These are phyloP conservation scores for Penicillium pancosmium DNA, from an alignment of 495 filamentous ascomycete species.

Conservation along the genomic window DNA sequence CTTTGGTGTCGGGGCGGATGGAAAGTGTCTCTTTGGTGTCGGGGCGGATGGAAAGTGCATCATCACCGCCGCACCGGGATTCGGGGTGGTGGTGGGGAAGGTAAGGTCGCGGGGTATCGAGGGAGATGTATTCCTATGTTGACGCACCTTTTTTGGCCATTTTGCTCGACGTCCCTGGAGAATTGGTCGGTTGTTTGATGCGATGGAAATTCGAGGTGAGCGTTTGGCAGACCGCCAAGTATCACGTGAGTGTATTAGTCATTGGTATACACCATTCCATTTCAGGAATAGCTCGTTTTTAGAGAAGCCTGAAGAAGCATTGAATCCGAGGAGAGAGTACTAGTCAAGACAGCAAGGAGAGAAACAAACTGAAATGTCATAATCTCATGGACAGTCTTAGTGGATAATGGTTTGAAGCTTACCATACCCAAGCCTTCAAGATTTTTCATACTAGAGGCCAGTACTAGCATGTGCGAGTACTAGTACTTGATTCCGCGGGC, in stretches of 20 bases:
- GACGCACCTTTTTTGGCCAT: conserved; percentile 39
- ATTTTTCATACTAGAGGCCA: no score
- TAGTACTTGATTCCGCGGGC: background rate
- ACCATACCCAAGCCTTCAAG: no score
- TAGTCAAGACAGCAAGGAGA: no score
- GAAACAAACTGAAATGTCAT: no score
- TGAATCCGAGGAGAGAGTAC: no score
- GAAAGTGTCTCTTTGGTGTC: background rate
- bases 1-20: background rate
- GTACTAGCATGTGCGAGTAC: no score
- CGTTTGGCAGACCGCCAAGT: conserved; percentile 13
- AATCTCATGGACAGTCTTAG: no score
- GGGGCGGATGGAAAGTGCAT: background rate
- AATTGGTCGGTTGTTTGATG: conserved; percentile 15
- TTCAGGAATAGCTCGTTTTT: background rate
- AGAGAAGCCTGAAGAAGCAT: background rate
- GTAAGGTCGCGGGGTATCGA: no score
- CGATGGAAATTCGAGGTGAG: conserved; percentile 21
- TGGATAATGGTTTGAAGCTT: no score
- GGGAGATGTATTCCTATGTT: background rate
- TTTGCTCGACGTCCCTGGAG: conserved; percentile 26
- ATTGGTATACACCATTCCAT: background rate
- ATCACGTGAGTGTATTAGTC: conserved; percentile 19
- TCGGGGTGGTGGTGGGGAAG: background rate
- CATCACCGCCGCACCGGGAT: background rate